Conservation (phyloP, 2,329 filamentous ascomycete genomes). For the Neofusicoccum parvum region DNA sequence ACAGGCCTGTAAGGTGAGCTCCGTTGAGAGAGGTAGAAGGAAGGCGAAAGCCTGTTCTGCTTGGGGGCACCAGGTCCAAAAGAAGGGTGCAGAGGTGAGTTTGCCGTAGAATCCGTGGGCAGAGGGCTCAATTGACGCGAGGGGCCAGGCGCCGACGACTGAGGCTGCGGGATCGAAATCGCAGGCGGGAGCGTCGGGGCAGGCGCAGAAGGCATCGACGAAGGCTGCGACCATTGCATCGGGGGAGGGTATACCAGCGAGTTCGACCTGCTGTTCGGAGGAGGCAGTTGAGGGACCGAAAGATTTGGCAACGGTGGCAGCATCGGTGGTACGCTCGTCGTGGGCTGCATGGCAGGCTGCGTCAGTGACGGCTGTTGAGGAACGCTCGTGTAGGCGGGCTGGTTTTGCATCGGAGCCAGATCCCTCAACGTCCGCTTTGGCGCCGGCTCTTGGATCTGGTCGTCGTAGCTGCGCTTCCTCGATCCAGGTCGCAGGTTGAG, state of each 20-base stretch:
- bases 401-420: slow-evolving; percentile 15
- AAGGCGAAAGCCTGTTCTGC: slow-evolving; percentile 79
- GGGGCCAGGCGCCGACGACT: slow-evolving; percentile 26
- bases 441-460: slow-evolving; percentile 56
- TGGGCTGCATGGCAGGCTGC: slow-evolving; percentile 32
- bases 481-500: slow-evolving; percentile 38
- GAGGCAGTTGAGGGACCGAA: slow-evolving; percentile 57
- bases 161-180: slow-evolving; percentile 31
- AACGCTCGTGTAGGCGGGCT: slow-evolving; percentile 21
- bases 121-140: slow-evolving; percentile 57
- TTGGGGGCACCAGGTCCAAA: slow-evolving; percentile 61
- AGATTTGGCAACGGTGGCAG: slow-evolving; percentile 73
- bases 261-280: slow-evolving; percentile 65
- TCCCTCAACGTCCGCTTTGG: slow-evolving; percentile 49
- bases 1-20: slow-evolving; percentile 92
- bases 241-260: slow-evolving; percentile 71
- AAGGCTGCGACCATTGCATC: slow-evolving; percentile 53
- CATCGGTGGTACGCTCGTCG: slow-evolving; percentile 21
- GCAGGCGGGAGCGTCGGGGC: slow-evolving; percentile 31
- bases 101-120: slow-evolving; percentile 52
- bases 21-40: slow-evolving; percentile 82
- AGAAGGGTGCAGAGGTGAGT: slow-evolving; percentile 71
- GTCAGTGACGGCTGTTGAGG: slow-evolving; percentile 23
- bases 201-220: slow-evolving; percentile 37
- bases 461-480: slow-evolving; percentile 63